Conservation (phyloP, 2,329 filamentous ascomycete genomes). For the Neofusicoccum umdonicola region DNA sequence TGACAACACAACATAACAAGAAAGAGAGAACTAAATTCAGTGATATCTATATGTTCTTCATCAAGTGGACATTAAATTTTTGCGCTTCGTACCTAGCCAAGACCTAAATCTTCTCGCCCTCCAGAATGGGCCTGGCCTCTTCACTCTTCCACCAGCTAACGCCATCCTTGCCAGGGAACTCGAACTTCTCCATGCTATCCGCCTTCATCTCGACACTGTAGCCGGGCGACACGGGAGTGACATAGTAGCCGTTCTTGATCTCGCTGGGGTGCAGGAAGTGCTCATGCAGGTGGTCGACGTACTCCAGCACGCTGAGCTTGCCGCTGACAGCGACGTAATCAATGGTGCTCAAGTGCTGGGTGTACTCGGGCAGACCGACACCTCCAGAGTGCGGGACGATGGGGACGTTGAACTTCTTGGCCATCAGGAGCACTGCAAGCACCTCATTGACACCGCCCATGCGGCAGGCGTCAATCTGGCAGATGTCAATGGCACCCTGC, state of each 20-base stretch:
- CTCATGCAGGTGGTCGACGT: conserved; percentile 90
- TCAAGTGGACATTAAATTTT: not conserved
- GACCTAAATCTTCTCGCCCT: conserved; percentile 49
- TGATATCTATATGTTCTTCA: not conserved
- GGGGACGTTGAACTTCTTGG: conserved; percentile 73
- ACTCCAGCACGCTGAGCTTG: conserved; percentile 80
- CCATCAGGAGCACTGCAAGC: conserved; percentile 83
- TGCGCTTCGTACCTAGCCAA: not conserved
- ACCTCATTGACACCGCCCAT: conserved; percentile 91
- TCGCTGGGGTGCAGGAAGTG: conserved; percentile 81
- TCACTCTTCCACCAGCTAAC: conserved; percentile 85
- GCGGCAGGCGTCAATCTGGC: conserved; percentile 87
- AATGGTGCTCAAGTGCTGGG: conserved; percentile 86
- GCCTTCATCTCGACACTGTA: conserved; percentile 94
- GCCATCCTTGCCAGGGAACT: conserved; percentile 72
- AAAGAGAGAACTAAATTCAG: not conserved
- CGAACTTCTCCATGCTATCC: conserved; percentile 77
- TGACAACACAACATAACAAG: too few relatives aligned
- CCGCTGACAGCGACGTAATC: conserved; percentile 87
- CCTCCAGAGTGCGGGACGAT: conserved; percentile 88
- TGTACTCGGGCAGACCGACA: conserved; percentile 90
- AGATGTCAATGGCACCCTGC: conserved; percentile 77
- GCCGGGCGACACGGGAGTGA: conserved; percentile 76
- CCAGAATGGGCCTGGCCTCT: conserved; percentile 72
- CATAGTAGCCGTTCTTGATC: conserved; percentile 83